phyloP scores from a whole-genome alignment of 768 basidiomycete genomes.

The Psilocybe tampanensis region DNA sequence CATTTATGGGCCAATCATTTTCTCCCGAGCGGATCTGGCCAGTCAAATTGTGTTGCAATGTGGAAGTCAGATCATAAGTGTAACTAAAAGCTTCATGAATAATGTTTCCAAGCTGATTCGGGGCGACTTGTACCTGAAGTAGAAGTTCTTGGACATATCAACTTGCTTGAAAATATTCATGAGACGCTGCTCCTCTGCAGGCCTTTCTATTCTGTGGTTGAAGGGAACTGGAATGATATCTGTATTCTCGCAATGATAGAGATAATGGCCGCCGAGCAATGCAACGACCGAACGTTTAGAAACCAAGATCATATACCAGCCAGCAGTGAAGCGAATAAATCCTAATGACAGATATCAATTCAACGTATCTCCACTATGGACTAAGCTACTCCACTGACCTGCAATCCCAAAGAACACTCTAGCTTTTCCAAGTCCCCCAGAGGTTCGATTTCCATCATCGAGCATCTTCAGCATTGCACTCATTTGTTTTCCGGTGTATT shows the following conservation, averaged over 20 bases:
- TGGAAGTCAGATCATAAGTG: constrained; percentile 96
- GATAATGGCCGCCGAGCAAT: constrained; percentile 91
- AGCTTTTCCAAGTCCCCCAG: constrained; percentile 83
- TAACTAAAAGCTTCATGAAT: constrained; percentile 56
- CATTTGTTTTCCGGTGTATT: constrained; percentile 91
- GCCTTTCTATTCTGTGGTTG: constrained; percentile 85
- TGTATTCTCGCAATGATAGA: constrained; percentile 94
- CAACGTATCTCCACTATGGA: neutral
- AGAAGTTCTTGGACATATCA: constrained; percentile 99
- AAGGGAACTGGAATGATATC: constrained; percentile 78
- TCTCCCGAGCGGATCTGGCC: constrained; percentile 46
- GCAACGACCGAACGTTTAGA: constrained; percentile 91
- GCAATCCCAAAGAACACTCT: constrained; percentile 83
- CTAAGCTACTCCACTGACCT: constrained; percentile 44
- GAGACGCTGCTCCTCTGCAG: constrained; percentile 85
- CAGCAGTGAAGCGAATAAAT: constrained; percentile 91
- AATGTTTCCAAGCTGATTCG: neutral
- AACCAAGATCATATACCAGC: constrained; percentile 94
- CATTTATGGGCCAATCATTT: constrained; percentile 72
- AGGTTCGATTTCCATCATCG: constrained; percentile 89
- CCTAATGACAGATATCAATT: constrained; percentile 45
- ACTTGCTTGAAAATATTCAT: constrained; percentile 94
- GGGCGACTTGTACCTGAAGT: constrained; percentile 70
- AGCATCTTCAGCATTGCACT: constrained; percentile 91
- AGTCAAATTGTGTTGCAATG: constrained; percentile 89